Evolutionary conservation across 2,329 filamentous ascomycete genomes (phyloP), one percentile per base, ranked within the genome.

Genomic region (Pyricularia sp.): DNA sequence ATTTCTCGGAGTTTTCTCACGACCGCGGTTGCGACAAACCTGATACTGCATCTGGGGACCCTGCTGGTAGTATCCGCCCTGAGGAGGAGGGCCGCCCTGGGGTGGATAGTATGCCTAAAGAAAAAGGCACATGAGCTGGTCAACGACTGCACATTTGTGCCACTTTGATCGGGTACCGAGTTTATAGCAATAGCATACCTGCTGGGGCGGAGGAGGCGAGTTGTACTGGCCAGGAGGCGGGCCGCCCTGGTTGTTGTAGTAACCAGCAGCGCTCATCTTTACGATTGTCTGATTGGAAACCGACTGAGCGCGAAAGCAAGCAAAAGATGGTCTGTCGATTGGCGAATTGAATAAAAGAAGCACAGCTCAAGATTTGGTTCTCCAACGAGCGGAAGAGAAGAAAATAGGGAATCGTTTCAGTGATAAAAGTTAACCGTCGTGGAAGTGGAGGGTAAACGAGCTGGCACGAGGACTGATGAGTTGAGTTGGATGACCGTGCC

Each of bases 61-160:
- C 67, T 78, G 78, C 60, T 78, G 78, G 69, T 80, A 78, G 71
- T 77, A 76, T 67, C 75, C 74, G 63, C 71, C 76, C 67, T 72
- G 77, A 65, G 71, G 66, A 62, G 69, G 67, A n/a, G 69, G 79
- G 79, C 24, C 74, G 72, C 78, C 75, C 69, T 66, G 65, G 66
- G 66, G 13, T 53, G 49, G 60, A 62, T 64, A 62, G 66, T 44
- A 67, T 55, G 44, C 60, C 49, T 65, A 40, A 28, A 62, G 24
- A 16, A 49, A 63, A 53, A 26, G 61, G 16, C 22, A 62, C 24
- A 7, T 26, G 22, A 24, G 35, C 62, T 35, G 28, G 65, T 68
- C 57, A 68, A 65, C n/a, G 44, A 57, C 22, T 16, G 60, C 13
- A 63, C 49, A 16, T 49, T 19, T 16, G 61, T 16, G 65, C 66